phyloP scores from a whole-genome alignment of 2,329 filamentous ascomycete genomes.

The Pestalotiopsis sp. region DNA sequence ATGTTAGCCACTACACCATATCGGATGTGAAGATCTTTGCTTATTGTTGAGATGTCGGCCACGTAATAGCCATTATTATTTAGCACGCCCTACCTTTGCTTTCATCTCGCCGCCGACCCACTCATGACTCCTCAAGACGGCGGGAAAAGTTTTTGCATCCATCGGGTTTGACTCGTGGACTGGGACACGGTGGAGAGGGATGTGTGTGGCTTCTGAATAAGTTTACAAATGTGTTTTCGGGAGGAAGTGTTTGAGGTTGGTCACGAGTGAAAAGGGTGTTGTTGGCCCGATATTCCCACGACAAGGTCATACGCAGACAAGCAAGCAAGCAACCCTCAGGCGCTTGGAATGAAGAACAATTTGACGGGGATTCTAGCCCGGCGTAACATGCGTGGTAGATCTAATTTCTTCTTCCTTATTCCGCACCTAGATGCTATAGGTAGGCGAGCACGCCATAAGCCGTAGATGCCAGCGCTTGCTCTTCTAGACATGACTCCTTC shows the following conservation, averaged over 20 bases:
- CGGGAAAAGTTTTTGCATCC: not conserved
- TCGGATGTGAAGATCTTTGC: not conserved
- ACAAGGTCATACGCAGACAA: not conserved
- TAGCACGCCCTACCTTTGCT: not conserved
- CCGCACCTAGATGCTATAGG: too few relatives aligned
- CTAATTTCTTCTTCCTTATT: not conserved
- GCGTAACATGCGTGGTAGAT: not conserved
- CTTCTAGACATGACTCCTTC: not conserved
- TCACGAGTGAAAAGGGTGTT: not conserved
- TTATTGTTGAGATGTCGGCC: not conserved
- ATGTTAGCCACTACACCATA: slow-evolving; percentile 2
- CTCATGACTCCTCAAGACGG: not conserved
- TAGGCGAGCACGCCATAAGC: not conserved
- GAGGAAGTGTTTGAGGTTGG: not conserved
- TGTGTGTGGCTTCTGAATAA: not conserved
- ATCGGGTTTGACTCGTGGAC: too few relatives aligned
- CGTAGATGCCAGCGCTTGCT: not conserved
- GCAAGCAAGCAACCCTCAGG: not conserved
- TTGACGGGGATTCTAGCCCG: too few relatives aligned
- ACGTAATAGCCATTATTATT: not conserved
- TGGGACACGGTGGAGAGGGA: too few relatives aligned
- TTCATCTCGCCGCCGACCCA: not conserved
- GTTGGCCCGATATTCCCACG: not conserved
- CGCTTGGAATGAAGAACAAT: too few relatives aligned
- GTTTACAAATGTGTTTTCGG: not conserved